Percentiles rank a stretch among this genome's conserved stretches.
Evolutionary conservation across 768 basidiomycete genomes (phyloP).

Genomic region (Hypsizygus marmoreus): DNA sequence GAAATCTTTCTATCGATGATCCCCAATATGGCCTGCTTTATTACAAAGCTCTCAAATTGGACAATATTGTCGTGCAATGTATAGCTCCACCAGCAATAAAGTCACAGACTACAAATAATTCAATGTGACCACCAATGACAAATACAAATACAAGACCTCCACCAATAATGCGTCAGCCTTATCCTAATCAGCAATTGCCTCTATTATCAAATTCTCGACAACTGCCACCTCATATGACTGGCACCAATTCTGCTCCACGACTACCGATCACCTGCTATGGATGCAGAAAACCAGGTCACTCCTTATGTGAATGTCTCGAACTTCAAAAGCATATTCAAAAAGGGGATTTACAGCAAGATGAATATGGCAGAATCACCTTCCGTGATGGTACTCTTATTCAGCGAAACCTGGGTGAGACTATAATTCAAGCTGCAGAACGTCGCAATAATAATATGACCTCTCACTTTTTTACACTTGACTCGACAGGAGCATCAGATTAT

Average conservation of each 20-base stretch:
- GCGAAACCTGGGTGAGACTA: neutral
- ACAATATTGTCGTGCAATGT: slow-evolving; percentile 2
- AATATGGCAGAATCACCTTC: neutral
- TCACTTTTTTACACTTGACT: neutral
- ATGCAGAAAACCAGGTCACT: neutral
- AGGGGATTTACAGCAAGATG: neutral
- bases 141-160: too few relatives aligned
- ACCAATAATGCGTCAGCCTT: too few relatives aligned
- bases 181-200: too few relatives aligned
- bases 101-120: too few relatives aligned
- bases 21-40: slow-evolving; percentile 4
- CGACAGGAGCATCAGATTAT: too few relatives aligned
- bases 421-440: neutral
- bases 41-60: slow-evolving; percentile 8
- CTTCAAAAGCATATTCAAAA: too few relatives aligned
- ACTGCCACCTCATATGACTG: neutral
- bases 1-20: slow-evolving; percentile 4
- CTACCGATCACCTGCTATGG: neutral
- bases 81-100: neutral
- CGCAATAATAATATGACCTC: neutral
- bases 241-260: neutral
- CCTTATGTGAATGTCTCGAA: neutral
- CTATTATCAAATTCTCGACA: neutral
- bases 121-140: too few relatives aligned
- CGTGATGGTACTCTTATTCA: neutral